Evolutionary conservation across 352 stramenopile genomes (phyloP), one percentile per base, ranked within the genome.

Genomic region (Globisporangium iwayamae): DNA sequence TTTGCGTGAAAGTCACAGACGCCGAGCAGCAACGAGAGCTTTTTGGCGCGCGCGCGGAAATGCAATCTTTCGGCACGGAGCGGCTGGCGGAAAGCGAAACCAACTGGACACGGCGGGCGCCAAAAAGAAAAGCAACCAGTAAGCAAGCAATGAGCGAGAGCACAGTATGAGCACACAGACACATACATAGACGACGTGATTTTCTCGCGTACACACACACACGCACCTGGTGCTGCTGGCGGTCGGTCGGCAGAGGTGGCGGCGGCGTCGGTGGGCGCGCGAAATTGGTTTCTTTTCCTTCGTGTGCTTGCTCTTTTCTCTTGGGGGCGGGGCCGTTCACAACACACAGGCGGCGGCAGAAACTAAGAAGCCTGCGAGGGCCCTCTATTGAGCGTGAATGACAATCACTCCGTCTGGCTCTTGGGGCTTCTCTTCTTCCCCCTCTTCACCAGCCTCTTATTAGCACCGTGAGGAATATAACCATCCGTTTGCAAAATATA

Each of bases 221-320:
- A 41, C 50, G n/a, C 51, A 57, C 51, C 51, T 57, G 28, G 9
- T 28, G 32, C 28, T 41, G 14, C 9, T 14, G 36, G 9, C 11
- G 39, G 14, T 28, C 39, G 39, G 14, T 46, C 50, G 50, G 16
- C 30, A 13, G 9, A 11, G 51, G 1, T 5, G 18, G 43, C 43
- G 18, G 43, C 6, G 43, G n/a, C 36, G 36, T 5, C 14, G 14
- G 4, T 7, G 18, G 28, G 30, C 51, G 51, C 51, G 51, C 51
- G 51, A 57, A 57, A 57, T 57, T 57, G 51, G 51, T 57, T 57
- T 57, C 51, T 57, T 57, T 45, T 39, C 32, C 25, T 36, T 34
- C 13, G 28, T 30, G 43, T 14, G 39, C 39, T 46, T 46, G 39
- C 39, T 46, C 39, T 46, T 46, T 54, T 54, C 47, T 54, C 47